A percentile compares a stretch with the other conserved stretches of the same genome.
phyloP scores from a whole-genome alignment of 176 grass and related monocot genomes.

The Bothriochloa decipiens region DNA sequence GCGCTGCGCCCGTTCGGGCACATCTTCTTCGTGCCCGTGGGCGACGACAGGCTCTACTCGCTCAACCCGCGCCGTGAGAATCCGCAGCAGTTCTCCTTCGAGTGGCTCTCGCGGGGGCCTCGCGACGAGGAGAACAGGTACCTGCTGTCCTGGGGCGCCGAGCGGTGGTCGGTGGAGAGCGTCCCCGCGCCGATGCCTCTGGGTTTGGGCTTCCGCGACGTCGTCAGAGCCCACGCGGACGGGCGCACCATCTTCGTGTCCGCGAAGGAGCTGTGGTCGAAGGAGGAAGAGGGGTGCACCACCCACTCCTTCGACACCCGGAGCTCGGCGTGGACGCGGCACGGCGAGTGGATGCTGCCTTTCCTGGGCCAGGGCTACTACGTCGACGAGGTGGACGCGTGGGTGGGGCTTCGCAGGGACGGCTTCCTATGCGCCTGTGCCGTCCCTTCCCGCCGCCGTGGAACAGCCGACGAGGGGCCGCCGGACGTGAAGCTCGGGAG shows the following conservation, averaged over 20 bases:
- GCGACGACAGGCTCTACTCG: not conserved
- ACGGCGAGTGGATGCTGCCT: slow-evolving; percentile 23
- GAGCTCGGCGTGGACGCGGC: not conserved
- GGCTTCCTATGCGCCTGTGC: slow-evolving; percentile 14
- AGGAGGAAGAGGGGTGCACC: no score
- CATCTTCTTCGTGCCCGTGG: not conserved
- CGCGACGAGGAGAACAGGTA: not conserved
- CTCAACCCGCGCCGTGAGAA: not conserved
- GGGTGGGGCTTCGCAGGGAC: not conserved
- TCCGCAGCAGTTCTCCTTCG: not conserved
- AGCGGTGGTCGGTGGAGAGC: slow-evolving; percentile 13
- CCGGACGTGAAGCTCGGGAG: not conserved
- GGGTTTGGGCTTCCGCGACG: not conserved
- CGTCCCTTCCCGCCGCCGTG: not conserved
- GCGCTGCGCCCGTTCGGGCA: not conserved
- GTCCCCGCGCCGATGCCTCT: not conserved
- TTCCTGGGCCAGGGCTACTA: not conserved
- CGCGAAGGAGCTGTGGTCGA: not conserved
- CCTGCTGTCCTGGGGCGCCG: not conserved
- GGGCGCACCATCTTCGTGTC: slow-evolving; percentile 32
- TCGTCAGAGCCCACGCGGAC: slow-evolving; percentile 14
- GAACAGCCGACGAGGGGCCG: not conserved
- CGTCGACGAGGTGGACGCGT: slow-evolving; percentile 25
- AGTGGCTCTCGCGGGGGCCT: not conserved
- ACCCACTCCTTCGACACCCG: slow-evolving; percentile 10